A percentile compares a stretch with the other conserved stretches of the same genome.
phyloP scores from a whole-genome alignment of 2,329 filamentous ascomycete species.

The Cladosporium sp. region DNA sequence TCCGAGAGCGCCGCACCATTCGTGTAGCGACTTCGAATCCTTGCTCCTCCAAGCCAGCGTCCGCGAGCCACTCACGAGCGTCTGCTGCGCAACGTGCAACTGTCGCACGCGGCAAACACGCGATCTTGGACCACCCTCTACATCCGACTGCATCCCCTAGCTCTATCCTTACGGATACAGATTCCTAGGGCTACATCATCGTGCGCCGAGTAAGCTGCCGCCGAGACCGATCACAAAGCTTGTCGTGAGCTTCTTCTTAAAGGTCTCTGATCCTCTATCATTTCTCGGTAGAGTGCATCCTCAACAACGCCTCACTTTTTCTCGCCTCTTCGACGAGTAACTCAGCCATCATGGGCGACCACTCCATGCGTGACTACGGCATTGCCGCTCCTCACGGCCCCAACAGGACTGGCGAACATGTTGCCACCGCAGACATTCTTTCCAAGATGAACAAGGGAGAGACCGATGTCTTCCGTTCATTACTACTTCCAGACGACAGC shows the following conservation, averaged over 20 bases:
- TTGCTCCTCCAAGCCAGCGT: background rate
- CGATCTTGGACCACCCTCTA: slow-evolving; percentile 10
- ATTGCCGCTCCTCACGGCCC: slow-evolving; percentile 51
- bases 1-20: slow-evolving; percentile 11
- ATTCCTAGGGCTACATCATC: slow-evolving; percentile 15
- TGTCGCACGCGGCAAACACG: slow-evolving; percentile 18
- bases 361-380: slow-evolving; percentile 50
- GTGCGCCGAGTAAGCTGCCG: slow-evolving; percentile 12
- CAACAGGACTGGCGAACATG: slow-evolving; percentile 46
- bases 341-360: slow-evolving; percentile 29
- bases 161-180: background rate
- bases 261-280: slow-evolving; percentile 4
- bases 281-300: background rate
- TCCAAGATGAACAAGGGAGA: slow-evolving; percentile 58
- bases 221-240: slow-evolving; percentile 17
- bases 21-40: slow-evolving; percentile 6
- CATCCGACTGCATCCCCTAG: slow-evolving; percentile 9
- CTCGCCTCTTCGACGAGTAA: background rate
- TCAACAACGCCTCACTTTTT: background rate
- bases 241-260: slow-evolving; percentile 18
- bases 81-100: slow-evolving; percentile 18
- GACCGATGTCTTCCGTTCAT: slow-evolving; percentile 67
- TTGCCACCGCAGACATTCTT: slow-evolving; percentile 42
- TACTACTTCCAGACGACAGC: slow-evolving; percentile 85
- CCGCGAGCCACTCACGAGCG: slow-evolving; percentile 15